Conservation (phyloP, 352 stramenopile species). For the Elongisporangium prolatum region DNA sequence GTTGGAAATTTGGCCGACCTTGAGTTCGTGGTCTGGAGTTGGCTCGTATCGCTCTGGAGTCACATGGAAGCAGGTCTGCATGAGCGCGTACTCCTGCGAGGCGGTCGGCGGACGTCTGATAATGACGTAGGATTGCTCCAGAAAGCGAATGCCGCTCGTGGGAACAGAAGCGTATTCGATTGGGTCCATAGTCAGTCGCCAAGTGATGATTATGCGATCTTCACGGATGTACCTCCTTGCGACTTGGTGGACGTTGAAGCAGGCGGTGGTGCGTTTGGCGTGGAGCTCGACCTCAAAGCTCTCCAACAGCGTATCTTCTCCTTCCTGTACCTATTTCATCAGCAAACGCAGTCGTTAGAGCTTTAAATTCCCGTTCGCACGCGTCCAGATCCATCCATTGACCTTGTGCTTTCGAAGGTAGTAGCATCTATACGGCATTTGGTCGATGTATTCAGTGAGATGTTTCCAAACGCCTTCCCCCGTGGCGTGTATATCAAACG, state of each 20-base stretch:
- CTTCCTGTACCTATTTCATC: constrained; percentile 19
- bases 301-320: constrained; percentile 49
- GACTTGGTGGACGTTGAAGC: constrained; percentile 55
- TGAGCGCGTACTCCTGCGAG: constrained; percentile 24
- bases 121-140: constrained; percentile 52
- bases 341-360: no score
- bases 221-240: constrained; percentile 37
- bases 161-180: constrained; percentile 40
- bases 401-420: constrained; percentile 24
- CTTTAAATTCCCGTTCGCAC: no score
- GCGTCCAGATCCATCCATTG: no score
- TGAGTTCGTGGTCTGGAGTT: not conserved
- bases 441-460: constrained; percentile 27
- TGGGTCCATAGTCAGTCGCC: constrained; percentile 44
- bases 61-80: constrained; percentile 56
- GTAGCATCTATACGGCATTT: constrained; percentile 27
- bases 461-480: constrained; percentile 25
- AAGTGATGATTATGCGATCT: constrained; percentile 46
- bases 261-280: constrained; percentile 37
- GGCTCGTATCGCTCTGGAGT: constrained; percentile 25
- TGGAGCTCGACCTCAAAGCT: constrained; percentile 53
- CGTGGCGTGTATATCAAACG: constrained; percentile 21
- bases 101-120: constrained; percentile 32
- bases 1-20: not conserved
- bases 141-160: constrained; percentile 33